Evolutionary conservation across 306 rosid species (phyloP), one percentile per base, ranked within the genome.

Genomic region (Cicer chorassanicum): DNA sequence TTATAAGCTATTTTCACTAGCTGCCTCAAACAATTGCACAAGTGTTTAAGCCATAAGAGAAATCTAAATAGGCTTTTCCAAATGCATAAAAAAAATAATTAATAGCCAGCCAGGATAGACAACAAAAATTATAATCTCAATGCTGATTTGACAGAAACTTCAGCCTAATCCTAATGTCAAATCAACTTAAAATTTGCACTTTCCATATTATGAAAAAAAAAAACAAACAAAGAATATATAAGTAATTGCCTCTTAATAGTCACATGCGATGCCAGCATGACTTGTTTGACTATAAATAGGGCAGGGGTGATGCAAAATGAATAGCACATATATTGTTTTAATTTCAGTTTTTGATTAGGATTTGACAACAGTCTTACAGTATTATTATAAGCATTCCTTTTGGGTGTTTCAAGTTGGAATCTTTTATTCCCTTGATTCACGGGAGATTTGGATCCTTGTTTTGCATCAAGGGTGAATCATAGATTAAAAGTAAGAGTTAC

Each of bases 91-190:
- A 29, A 29, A 54, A 72, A 59, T 8, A 73, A 44, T 66, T 44
- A 39, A 48, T 38, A n/a, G 59, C 13, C 29, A 64, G 3, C 36
- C 36, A 29, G 36, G 36, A 29, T 29, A 29, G 8, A 63, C 49
- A n/a, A 21, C 43, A 69, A 29, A 50, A 14, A 13, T 65, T 34
- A 60, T 43, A 68, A 73, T 10, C 65, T 49, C n/a, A 73, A 73
- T 53, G 60, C 34, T 7, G 34, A 53, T 60, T 73, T 16, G 59
- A 57, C 43, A 73, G 77, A 8, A 44, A 40, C 77, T 12, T 44
- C 56, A 82, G 70, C 73, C 65, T 36, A 72, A 72, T 36, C 68
- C 57, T 10, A 43, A 71, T 29, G 42, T 57, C 38, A 66, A 57
- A 56, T 11, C 81, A 11, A 6, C 59, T 45, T 7, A 78, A 78